Base-by-base conservation (phyloP, 169 alveolate genomes). In the Cryptosporidium ubiquitum region DNA sequence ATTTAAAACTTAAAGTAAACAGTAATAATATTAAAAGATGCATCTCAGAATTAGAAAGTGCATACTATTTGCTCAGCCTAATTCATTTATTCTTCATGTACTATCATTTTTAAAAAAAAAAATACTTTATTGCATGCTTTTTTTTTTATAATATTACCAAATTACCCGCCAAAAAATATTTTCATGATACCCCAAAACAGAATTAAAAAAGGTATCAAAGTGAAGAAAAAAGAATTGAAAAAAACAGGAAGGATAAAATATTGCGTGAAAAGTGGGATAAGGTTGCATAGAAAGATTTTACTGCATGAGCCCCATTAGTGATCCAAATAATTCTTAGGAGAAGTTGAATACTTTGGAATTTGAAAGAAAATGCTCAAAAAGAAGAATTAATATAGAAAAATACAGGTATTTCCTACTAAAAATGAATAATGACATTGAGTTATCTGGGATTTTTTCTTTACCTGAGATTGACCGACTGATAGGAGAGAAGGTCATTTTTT, bases 391-490 rank as follows among this genome's bases (percentile, higher is more conserved):
- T n/a, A 47, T 6, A 47, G 23, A 14, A 44, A 3, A 47, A 47
- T 18, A 26, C 35, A 55, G 66, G 66, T n/a, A 26, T 20, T 55
- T 55, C 37, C n/a, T 18, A 23, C n/a, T 64, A 64, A 64, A 33
- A 5, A 40, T 31, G 79, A 37, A 10, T 23, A 37, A 16, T 37
- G 49, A 68, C 14, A 68, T 47, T 16, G 66, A 70, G 47, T 5
- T 51, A 57, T 52, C 52, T 29, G 85, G 85, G 31, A 73, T 73
- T 37, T 73, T 51, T 57, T 61, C 68, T 14, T 52, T 73, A 16
- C 70, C 85, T 16, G 47, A 42, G 55, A 20, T 73, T 10, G 70
- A 73, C 3, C 18, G n/a, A 39, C 40, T 73, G 26, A 37, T 73
- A 31, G 85, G 85, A 18, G 85, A 73, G 5, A 57, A 35, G n/a